phyloP scores from a whole-genome alignment of 352 stramenopile genomes.

The Pseudoperonospora humuli region DNA sequence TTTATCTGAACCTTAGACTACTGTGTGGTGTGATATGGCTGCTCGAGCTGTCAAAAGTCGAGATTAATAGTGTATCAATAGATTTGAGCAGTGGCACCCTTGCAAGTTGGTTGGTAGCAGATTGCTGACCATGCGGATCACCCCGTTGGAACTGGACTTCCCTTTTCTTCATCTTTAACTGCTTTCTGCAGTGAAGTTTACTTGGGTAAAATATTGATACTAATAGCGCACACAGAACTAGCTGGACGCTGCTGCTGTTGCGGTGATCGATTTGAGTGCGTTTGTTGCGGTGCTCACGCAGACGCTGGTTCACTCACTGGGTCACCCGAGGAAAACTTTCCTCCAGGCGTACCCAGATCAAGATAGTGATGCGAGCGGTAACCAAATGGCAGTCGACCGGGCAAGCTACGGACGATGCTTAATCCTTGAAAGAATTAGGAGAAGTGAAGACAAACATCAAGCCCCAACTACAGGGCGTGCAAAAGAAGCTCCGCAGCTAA shows the following conservation, averaged over 20 bases:
- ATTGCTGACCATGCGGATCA: neutral
- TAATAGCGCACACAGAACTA: too few species aligned
- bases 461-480: neutral
- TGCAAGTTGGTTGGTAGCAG: neutral
- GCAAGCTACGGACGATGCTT: neutral
- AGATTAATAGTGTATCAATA: neutral
- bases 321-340: neutral
- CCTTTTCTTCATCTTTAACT: neutral
- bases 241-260: neutral
- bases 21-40: neutral
- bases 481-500: neutral
- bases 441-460: neutral
- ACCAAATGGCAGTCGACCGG: neutral
- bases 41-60: neutral
- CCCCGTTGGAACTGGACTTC: neutral
- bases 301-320: neutral
- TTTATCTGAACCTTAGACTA: too few species aligned
- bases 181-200: neutral
- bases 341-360: neutral
- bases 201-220: too few species aligned
- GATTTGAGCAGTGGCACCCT: neutral
- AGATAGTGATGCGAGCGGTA: neutral
- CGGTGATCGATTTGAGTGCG: neutral
- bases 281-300: neutral
- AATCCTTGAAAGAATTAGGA: neutral